Percentiles rank a stretch among this genome's conserved stretches.
Conservation (phyloP, 768 basidiomycete genomes). For the Grammothele lineata region DNA sequence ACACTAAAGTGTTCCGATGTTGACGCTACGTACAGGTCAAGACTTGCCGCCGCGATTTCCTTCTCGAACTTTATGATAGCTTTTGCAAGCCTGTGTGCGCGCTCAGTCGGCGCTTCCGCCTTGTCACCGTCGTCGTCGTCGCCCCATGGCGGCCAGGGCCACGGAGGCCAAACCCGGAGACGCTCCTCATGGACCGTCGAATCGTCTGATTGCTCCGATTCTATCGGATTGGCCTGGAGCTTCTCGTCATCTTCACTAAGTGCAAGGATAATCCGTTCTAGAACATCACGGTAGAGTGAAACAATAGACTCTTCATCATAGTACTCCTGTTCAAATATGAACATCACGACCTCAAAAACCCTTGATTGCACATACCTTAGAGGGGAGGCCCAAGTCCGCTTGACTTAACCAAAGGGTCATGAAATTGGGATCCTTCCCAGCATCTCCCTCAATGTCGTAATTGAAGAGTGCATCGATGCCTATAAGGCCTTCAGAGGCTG, state of each 20-base stretch:
- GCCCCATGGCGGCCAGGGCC: conserved; percentile 87
- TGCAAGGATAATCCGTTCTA: conserved; percentile 61
- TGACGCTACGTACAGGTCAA: conserved; percentile 80
- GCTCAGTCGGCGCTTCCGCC: conserved; percentile 47
- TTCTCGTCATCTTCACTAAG: conserved; percentile 50
- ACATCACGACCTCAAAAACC: background rate
- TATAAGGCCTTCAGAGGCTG: conserved; percentile 24
- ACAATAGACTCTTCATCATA: conserved; percentile 72
- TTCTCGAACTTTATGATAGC: conserved; percentile 76
- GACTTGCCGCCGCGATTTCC: conserved; percentile 68
- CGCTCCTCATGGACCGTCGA: conserved; percentile 35
- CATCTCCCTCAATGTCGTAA: conserved; percentile 87
- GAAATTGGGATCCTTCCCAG: conserved; percentile 77
- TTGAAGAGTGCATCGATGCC: conserved; percentile 75
- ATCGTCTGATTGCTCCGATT: conserved; percentile 16
- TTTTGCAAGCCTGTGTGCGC: conserved; percentile 61
- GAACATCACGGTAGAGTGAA: conserved; percentile 64
- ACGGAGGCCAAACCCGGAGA: conserved; percentile 63
- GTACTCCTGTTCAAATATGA: conserved; percentile 61
- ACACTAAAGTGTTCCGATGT: conserved; percentile 24
- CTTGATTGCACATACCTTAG: conserved; percentile 52
- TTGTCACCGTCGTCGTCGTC: conserved; percentile 49
- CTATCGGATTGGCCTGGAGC: conserved; percentile 7
- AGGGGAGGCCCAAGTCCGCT: conserved; percentile 74
- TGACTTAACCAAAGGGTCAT: conserved; percentile 89